Base-by-base conservation (phyloP, 2,329 filamentous ascomycete species). In the Xenoacremonium recifei region DNA sequence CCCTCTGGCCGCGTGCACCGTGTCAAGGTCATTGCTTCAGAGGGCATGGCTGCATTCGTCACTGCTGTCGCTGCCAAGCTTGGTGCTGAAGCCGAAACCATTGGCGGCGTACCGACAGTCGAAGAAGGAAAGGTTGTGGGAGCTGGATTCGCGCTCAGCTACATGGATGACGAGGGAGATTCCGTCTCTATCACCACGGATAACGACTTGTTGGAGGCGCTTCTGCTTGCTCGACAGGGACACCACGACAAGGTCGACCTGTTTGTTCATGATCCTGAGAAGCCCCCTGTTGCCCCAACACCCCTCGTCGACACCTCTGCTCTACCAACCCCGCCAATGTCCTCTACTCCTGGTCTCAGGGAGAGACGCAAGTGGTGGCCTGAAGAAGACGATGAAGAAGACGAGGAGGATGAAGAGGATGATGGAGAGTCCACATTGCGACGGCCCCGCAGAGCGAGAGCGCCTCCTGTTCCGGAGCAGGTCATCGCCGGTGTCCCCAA, bases 171-270 rank as follows among this genome's bases (percentile, higher is more conserved):
- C 56, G 93, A 99, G 62, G 92, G 93, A 42, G 93, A 99, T 63
- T 91, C 89, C 1, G 90, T 99, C 13, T 96, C 91, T 30, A 96
- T 99, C 63, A 99, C 93, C 10, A 95, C 92, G 0, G 90, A 97
- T 60, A 85, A 92, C 51, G 93, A 99, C 62, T 78, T 99, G 31
- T 70, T 93, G 3, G 93, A 99, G 67, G 90, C 93, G 2, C 89
- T 99, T 53, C 76, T 84, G 16, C 78, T 97, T 20, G 89, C 92
- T 4, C 85, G 89, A 46, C 83, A 87, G 44, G 77, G 80, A 34
- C 82, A 76, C 54, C 84, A 82, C 34, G 93, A 97, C 55, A 99
- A 99, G 76, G 93, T 99, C 16, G 93, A 99, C 59, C 77, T 99
- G 13, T 97, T 96, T 58, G 91, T 97, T 11, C 93, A 99, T 63